Conservation (phyloP, 2,329 filamentous ascomycete species). For the Fusarium sp. region DNA sequence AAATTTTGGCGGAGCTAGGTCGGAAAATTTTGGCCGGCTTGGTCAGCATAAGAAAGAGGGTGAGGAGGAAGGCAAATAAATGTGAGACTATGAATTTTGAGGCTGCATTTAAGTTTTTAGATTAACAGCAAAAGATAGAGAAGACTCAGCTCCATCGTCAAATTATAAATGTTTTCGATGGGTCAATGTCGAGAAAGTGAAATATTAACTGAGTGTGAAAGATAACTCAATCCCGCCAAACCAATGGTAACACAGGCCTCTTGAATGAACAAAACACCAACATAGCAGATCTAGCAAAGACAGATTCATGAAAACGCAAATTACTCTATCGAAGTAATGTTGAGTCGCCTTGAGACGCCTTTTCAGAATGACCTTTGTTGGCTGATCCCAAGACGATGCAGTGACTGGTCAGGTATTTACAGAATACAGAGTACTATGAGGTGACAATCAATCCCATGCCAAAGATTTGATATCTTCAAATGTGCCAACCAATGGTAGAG, state of each 20-base stretch:
- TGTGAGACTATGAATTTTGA: neutral
- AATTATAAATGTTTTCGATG: neutral
- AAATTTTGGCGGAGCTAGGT: constrained; percentile 39
- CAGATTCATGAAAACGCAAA: neutral
- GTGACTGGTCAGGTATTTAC: neutral
- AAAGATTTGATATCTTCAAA: constrained; percentile 4
- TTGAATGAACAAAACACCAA: neutral
- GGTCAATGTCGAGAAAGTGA: neutral
- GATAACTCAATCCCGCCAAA: constrained; percentile 1
- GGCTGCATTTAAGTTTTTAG: neutral
- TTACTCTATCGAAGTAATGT: neutral
- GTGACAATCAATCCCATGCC: neutral
- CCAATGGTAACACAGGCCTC: neutral
- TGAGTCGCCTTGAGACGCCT: neutral
- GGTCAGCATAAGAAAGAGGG: constrained; percentile 37
- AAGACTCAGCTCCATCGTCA: neutral
- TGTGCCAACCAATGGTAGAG: constrained; percentile 34
- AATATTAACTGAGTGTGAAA: neutral
- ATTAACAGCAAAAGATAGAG: neutral
- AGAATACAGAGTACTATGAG: neutral
- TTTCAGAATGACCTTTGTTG: neutral
- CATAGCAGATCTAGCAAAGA: neutral
- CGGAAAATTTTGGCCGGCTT: constrained; percentile 47
- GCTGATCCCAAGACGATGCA: neutral
- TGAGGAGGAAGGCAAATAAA: neutral